Evolutionary conservation across 495 filamentous ascomycete species (phyloP), one percentile per base, ranked within the genome.

Genomic region (Daldinia grandis): DNA sequence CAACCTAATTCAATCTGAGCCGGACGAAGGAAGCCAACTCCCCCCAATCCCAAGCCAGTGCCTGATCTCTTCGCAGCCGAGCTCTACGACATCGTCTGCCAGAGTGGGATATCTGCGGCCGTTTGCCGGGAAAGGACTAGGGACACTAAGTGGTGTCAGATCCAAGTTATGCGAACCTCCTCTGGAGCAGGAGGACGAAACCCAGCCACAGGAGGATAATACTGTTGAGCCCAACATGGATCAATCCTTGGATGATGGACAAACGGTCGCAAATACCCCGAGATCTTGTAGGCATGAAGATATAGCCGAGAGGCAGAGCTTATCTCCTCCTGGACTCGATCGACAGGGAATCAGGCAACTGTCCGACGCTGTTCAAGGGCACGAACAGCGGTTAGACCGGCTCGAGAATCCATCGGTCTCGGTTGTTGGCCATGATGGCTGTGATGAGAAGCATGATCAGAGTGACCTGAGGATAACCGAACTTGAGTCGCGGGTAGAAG

Each of bases 341-440:
- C 58, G 68, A 59, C 70, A 76, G 44, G 58, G 77, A 3, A 66
- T 80, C 58, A 71, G 79, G 66, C 76, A 79, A 31, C 50, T 83
- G 4, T 73, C 82, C 17, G 76, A 80, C 24, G 76, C 76, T 15
- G 76, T 89, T 59, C 71, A 81, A 50, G 78, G 80, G 17, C 81
- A 90, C 50, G 82, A 83, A 49, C 81, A 83, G 30, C 87, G 90
- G 0, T 68, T 92, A 3, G 87, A 90, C 53, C 74, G 76, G 54
- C 80, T 91, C 5, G 89, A 92, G 76, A 88, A 80, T 65, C 78
- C 80, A 0, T 91, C 88, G 0, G 88, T 90, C 69, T 84, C 85
- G 9, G 80, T 85, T 53, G 79, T 80, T 38, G 77, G 81, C 28
- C 78, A 87, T 55, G 89, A 91, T n/a, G 85, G 85, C 24, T 81